phyloP scores from a whole-genome alignment of 1,284 basidiomycete species.

The Phlebopus sp. region DNA sequence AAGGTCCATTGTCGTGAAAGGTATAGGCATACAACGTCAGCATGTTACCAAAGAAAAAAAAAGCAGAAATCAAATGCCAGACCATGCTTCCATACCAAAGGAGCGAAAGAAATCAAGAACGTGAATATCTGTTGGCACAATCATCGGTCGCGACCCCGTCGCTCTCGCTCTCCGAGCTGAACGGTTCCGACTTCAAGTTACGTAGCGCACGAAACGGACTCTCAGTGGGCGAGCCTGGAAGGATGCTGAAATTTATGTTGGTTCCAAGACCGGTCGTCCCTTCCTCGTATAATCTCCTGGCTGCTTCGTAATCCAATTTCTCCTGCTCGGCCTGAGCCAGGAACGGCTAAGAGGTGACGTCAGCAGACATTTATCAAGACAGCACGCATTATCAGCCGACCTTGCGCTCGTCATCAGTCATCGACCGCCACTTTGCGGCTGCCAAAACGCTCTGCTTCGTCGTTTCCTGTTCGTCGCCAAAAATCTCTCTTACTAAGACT shows the following conservation, averaged over 20 bases:
- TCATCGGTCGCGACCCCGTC: constrained; percentile 55
- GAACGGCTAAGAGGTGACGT: constrained; percentile 63
- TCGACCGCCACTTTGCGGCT: constrained; percentile 87
- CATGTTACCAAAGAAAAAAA: constrained; percentile 4
- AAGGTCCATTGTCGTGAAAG: constrained; percentile 36
- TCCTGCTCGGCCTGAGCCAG: constrained; percentile 88
- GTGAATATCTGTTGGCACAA: constrained; percentile 34
- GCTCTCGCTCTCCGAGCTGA: constrained; percentile 61
- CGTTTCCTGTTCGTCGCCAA: constrained; percentile 92
- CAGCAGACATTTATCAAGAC: neutral
- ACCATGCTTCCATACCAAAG: constrained; percentile 5
- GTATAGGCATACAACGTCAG: constrained; percentile 18
- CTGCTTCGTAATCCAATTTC: constrained; percentile 87
- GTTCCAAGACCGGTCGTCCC: constrained; percentile 67
- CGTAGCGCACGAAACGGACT: constrained; percentile 46
- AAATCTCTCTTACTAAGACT: constrained; percentile 72
- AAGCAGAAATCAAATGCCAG: neutral
- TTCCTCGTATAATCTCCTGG: constrained; percentile 79
- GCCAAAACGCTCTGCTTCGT: constrained; percentile 94
- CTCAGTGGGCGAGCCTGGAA: constrained; percentile 55
- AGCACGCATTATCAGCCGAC: constrained; percentile 41
- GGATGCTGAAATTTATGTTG: constrained; percentile 76
- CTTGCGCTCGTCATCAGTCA: constrained; percentile 90
- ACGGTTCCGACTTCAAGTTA: constrained; percentile 54
- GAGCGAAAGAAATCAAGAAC: constrained; percentile 19